Evolutionary conservation across 306 rosid genomes (phyloP), one percentile per base, ranked within the genome.

Genomic region (Quercus agrifolia): DNA sequence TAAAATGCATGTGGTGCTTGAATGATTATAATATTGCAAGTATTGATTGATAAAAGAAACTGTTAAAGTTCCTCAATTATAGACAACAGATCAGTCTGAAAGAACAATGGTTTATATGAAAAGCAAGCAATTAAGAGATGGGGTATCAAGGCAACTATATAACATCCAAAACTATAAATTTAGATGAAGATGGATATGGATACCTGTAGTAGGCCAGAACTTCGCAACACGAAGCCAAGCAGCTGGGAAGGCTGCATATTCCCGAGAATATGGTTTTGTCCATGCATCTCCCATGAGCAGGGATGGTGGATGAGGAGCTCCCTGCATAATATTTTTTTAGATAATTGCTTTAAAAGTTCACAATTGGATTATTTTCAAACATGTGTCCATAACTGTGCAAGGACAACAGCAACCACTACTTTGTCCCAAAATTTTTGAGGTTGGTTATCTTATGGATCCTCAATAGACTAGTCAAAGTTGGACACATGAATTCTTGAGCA

Each of bases 251-350:
- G 99, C 99, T 56, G 98, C 99, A 70, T 91, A 93, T 52, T 93
- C 97, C 80, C 98, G 87, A 63, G 98, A 79, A 79, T 96, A 96
- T n/a, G 98, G 99, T 82, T 93, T 96, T 52, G 93, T 83, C 99
- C 98, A 96, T 83, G 90, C 76, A 80, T 96, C 97, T 82, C 91
- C 99, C 99, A 96, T 96, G 54, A 96, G 96, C 78, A 96, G 78
- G 67, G 99, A 93, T 83, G 99, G 94, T 62, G 99, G 98, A 85
- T 96, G 99, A 85, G 99, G 98, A 69, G 99, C 98, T 41, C 97
- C 85, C 99, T 96, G 88, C 77, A 83, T 18, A 73, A 68, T 6
- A 19, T 70, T 13, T 57, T 55, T 78, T 79, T 75, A 81, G 74
- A 81, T 75, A 68, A 76, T 70, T 79, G 51, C n/a, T 12, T 5